These are phyloP conservation scores for Aspergillus awamori DNA, from an alignment of 2,329 filamentous ascomycete genomes.

Conservation along the genomic window DNA sequence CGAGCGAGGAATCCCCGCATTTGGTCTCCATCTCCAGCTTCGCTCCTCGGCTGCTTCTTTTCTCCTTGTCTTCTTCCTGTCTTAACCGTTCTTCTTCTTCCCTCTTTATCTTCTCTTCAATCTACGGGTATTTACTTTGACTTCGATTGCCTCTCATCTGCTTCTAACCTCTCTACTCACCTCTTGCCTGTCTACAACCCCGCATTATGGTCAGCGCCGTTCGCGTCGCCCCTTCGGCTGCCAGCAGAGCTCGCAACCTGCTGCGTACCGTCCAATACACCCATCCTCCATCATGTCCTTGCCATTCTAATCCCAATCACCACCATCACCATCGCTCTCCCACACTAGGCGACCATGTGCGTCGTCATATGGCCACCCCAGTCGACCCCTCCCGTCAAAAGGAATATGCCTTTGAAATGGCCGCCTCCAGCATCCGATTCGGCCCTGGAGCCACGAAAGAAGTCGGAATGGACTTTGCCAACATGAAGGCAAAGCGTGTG, in stretches of 20 bases:
- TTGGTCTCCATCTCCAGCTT: conserved; percentile 3
- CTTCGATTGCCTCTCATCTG: background rate
- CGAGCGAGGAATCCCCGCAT: conserved; percentile 11
- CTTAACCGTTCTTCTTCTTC: background rate
- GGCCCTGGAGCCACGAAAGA: conserved; percentile 92
- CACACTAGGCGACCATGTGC: conserved; percentile 56
- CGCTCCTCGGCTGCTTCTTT: conserved; percentile 1
- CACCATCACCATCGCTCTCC: conserved; percentile 71
- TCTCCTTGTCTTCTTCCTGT: conserved; percentile 4
- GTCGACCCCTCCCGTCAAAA: conserved; percentile 72
- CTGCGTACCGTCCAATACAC: conserved; percentile 89
- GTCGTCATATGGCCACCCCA: conserved; percentile 72
- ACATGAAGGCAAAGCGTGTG: conserved; percentile 83
- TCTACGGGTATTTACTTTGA: background rate
- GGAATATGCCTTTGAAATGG: conserved; percentile 99
- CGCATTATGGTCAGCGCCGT: conserved; percentile 44
- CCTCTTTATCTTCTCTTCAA: background rate
- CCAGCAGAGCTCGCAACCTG: conserved; percentile 57
- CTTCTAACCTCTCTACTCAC: background rate
- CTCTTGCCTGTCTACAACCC: background rate
- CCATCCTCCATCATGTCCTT: conserved; percentile 85
- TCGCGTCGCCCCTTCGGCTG: conserved; percentile 50
- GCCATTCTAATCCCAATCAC: conserved; percentile 84
- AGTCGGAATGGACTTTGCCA: conserved; percentile 96
- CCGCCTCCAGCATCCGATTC: conserved; percentile 90